These are phyloP conservation scores for Trichoderma asperellum DNA, from an alignment of 2,329 filamentous ascomycete genomes.

Conservation along the genomic window DNA sequence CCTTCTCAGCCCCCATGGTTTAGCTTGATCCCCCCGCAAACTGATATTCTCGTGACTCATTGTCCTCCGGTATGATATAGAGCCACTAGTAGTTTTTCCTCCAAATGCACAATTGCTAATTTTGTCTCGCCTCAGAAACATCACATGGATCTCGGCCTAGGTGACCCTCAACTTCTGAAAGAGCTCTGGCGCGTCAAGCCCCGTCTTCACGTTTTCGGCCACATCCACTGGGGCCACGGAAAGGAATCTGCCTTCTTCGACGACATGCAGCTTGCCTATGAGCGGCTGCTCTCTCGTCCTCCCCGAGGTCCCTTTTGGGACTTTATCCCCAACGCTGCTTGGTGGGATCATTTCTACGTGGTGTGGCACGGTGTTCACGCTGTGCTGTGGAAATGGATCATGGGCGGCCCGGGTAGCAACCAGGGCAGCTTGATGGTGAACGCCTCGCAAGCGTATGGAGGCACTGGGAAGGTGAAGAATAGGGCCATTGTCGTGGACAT, in stretches of 20 bases:
- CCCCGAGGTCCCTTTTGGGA: conserved; percentile 51
- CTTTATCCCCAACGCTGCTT: conserved; percentile 50
- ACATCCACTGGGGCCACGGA: conserved; percentile 78
- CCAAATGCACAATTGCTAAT: not conserved
- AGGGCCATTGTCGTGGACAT: conserved; percentile 45
- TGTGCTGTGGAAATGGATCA: conserved; percentile 60
- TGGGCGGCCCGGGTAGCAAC: conserved; percentile 56
- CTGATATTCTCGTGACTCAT: conserved; percentile 81
- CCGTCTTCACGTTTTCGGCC: conserved; percentile 79
- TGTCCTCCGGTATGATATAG: conserved; percentile 63
- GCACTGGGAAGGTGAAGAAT: conserved; percentile 53
- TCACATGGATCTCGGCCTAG: conserved; percentile 71
- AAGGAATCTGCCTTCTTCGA: conserved; percentile 74
- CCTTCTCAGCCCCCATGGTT: conserved; percentile 70
- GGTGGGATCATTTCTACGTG: conserved; percentile 52
- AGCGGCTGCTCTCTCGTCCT: conserved; percentile 59
- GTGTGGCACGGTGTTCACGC: conserved; percentile 51
- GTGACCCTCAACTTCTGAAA: conserved; percentile 69
- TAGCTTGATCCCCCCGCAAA: conserved; percentile 69
- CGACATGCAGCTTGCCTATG: conserved; percentile 70
- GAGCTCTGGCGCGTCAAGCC: conserved; percentile 78
- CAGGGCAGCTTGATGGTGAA: conserved; percentile 60
- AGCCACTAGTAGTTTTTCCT: not conserved
- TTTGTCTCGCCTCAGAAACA: conserved; percentile 51
- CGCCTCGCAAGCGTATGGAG: conserved; percentile 59